A percentile compares a stretch with the other conserved stretches of the same genome.
Evolutionary conservation across 257 asterid genomes (phyloP).

Genomic region (Rauvolfia tetraphylla): DNA sequence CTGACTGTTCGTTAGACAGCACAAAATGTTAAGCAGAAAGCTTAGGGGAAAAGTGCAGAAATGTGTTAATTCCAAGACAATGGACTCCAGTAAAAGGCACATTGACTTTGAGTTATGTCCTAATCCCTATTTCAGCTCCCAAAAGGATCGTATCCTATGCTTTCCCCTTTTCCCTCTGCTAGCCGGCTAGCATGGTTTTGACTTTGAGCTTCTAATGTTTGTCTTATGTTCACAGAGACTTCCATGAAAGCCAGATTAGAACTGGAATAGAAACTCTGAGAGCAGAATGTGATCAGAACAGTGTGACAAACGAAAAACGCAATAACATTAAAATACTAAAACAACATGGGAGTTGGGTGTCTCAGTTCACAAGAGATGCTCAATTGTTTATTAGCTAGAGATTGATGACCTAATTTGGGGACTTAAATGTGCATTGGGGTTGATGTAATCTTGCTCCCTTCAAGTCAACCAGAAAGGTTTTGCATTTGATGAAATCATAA

Average conservation of each 20-base stretch:
- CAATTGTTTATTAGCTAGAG: slow-evolving; percentile 26
- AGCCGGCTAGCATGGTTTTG: slow-evolving; percentile 29
- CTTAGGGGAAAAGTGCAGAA: slow-evolving; percentile 21
- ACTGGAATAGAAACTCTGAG: slow-evolving; percentile 44
- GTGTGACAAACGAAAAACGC: slow-evolving; percentile 14
- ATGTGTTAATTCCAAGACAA: slow-evolving; percentile 24
- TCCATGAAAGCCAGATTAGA: slow-evolving; percentile 26
- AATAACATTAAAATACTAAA: neutral
- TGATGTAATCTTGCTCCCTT: slow-evolving; percentile 33
- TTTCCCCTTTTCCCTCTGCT: slow-evolving; percentile 8
- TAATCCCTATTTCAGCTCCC: slow-evolving; percentile 4
- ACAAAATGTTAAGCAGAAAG: slow-evolving; percentile 32
- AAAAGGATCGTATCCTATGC: slow-evolving; percentile 8
- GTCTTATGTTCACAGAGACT: slow-evolving; percentile 28
- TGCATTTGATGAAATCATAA: slow-evolving; percentile 37
- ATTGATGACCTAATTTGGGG: slow-evolving; percentile 29
- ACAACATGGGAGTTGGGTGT: slow-evolving; percentile 11
- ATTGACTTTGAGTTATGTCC: slow-evolving; percentile 37
- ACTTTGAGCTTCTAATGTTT: slow-evolving; percentile 36
- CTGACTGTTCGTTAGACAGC: slow-evolving; percentile 30
- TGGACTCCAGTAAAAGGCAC: slow-evolving; percentile 35
- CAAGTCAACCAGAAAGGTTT: slow-evolving; percentile 54
- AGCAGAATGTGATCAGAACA: slow-evolving; percentile 43
- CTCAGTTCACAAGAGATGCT: slow-evolving; percentile 24
- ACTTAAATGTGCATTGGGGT: slow-evolving; percentile 59